Conservation (phyloP, 305 asterid species). For the Fraxinus velutina region DNA sequence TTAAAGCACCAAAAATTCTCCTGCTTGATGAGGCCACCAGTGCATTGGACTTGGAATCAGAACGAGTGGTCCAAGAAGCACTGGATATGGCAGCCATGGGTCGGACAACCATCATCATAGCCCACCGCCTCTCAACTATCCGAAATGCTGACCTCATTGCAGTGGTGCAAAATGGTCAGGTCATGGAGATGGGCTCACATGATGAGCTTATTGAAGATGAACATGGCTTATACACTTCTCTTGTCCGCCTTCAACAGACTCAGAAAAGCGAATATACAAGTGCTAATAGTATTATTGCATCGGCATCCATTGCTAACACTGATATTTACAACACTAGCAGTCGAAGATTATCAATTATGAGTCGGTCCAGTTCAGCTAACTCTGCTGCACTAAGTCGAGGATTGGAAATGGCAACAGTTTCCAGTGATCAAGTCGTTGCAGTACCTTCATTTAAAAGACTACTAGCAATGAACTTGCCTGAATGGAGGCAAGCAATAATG, state of each 20-base stretch:
- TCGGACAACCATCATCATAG: constrained; percentile 80
- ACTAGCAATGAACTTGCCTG: constrained; percentile 81
- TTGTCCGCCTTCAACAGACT: constrained; percentile 62
- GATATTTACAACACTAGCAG: constrained; percentile 57
- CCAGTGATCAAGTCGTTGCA: constrained; percentile 43
- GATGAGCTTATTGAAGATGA: constrained; percentile 49
- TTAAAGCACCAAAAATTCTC: constrained; percentile 77
- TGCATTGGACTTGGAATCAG: constrained; percentile 86
- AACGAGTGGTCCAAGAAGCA: constrained; percentile 82
- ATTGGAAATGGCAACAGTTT: constrained; percentile 11
- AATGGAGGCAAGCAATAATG: constrained; percentile 68
- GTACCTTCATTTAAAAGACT: constrained; percentile 70
- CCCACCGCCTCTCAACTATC: constrained; percentile 93
- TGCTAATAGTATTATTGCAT: background rate
- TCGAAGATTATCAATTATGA: constrained; percentile 44
- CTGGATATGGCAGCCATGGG: constrained; percentile 83
- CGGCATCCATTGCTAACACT: constrained; percentile 29
- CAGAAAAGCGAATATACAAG: constrained; percentile 20
- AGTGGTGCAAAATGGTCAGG: constrained; percentile 64
- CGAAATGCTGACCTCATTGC: constrained; percentile 77
- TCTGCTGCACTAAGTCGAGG: constrained; percentile 39
- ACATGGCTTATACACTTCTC: constrained; percentile 56
- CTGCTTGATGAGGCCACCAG: constrained; percentile 96
- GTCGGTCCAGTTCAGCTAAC: constrained; percentile 74
- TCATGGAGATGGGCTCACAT: constrained; percentile 69